Base-by-base conservation (phyloP, 2,329 filamentous ascomycete species). In the Sporothrix pallida region DNA sequence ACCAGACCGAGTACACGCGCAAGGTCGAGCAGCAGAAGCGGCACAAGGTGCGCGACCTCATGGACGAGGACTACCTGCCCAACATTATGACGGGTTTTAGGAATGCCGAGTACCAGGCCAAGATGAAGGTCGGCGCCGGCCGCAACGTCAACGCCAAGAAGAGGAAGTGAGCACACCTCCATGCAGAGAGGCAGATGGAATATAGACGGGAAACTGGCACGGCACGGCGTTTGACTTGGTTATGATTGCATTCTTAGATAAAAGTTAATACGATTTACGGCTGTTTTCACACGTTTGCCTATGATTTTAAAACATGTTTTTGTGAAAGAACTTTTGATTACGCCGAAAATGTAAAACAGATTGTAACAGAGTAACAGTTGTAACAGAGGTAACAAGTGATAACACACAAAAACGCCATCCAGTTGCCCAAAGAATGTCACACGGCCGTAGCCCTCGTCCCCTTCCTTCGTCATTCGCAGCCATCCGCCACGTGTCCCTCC, bases 21-120 rank as follows among this genome's bases (percentile, higher is more conserved):
- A 90, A 90, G 71, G 81, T 88, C 17, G 87, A 87, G 2, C 87
- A 90, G 77, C 88, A 92, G 80, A 88, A 87, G 78, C 89, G 92
- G 78, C 85, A 84, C 71, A 91, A 91, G 79, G 89, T 93, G 80
- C 91, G 89, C 79, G 94, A 97, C 82, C 83, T 97, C 73, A 97
- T 98, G 95, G 95, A 98, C 80, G 91, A 97, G 80, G 95, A 99
- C 82, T 97, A 95, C 81, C 83, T 98, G 76, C 96, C 96, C 0
- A 87, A 89, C 48, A 93, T 99, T 67, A 80, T 99, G 79, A 96
- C 90, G 0, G 96, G 96, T 0, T 90, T 95, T 78, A 86, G 95
- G 77, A 87, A 80, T 8, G 88, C 87, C 63, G 83, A 83, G 4
- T 88, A 89, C 1, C 92, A 92, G 0, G 91, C 89, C 82, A 69